These are phyloP conservation scores for Fusarium pininemorale DNA, from an alignment of 2,329 filamentous ascomycete genomes.

Conservation along the genomic window DNA sequence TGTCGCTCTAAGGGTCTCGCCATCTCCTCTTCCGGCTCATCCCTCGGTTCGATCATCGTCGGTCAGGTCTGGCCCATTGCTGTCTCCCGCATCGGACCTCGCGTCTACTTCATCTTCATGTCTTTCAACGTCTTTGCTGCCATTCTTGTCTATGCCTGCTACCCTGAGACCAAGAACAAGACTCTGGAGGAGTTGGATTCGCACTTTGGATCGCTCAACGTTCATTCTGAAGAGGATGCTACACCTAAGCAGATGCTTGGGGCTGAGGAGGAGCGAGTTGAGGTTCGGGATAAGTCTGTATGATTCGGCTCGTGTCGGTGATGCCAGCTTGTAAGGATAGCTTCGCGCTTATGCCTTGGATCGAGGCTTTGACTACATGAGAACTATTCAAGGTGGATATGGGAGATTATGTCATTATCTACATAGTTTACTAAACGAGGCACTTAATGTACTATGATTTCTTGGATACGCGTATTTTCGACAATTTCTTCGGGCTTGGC, in stretches of 20 bases:
- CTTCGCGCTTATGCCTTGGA: background rate
- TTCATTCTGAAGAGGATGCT: conserved; percentile 15
- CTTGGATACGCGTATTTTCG: too few species aligned
- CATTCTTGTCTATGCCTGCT: conserved; percentile 12
- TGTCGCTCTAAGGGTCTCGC: conserved; percentile 16
- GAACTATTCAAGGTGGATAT: background rate
- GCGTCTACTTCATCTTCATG: conserved; percentile 19
- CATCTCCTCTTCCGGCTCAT: conserved; percentile 11
- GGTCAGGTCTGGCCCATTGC: conserved; percentile 18
- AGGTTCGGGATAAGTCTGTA: background rate
- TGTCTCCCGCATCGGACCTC: background rate
- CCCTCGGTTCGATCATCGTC: conserved; percentile 9
- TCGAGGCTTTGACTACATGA: background rate
- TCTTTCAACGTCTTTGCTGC: conserved; percentile 9
- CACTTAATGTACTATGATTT: too few species aligned
- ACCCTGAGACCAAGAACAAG: conserved; percentile 14
- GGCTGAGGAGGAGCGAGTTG: background rate
- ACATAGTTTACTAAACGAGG: background rate
- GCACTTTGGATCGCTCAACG: conserved; percentile 12
- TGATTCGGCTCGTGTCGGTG: background rate
- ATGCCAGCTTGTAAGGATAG: background rate
- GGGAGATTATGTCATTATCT: background rate
- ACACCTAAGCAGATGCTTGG: conserved; percentile 20
- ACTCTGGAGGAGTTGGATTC: conserved; percentile 14
- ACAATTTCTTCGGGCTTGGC: too few species aligned